Base-by-base conservation (phyloP, 2,329 filamentous ascomycete species). In the Periconia sp. region DNA sequence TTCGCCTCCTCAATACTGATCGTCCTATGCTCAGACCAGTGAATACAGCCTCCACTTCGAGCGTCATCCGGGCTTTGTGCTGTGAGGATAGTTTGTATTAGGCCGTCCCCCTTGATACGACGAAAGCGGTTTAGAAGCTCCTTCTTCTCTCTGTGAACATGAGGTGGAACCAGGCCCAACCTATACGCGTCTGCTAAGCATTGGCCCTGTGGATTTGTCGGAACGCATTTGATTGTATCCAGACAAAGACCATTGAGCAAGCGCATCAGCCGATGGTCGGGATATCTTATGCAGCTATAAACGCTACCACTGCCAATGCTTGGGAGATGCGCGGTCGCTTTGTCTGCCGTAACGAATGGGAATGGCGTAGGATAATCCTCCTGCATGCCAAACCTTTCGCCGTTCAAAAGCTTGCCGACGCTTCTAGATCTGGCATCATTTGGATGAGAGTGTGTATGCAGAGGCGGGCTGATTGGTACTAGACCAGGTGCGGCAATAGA, bases 401-500 rank as follows among this genome's bases (percentile, higher is more conserved):
- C 62, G 24, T 61, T 65, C 0, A 55, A 51, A 4, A 63, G 36
- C 23, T 65, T 72, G 0, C 88, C 88, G 0, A 91, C 66, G 1
- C 69, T 70, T 3, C 63, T 56, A 1, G 52, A 55, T 3, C 19
- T 47, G 0, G 67, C 62, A 0, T 55, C 54, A 0, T 67, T 50
- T 0, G 81, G 81, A 43, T 87, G 82, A 0, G 80, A 79, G 59
- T 92, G 87, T 0, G 87, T 88, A 0, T 80, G 73, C 0, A 66
- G 50, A 0, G 87, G 87, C 2, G 75, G 71, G 0, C 69, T 61
- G 0, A 87, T 81, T 0, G 87, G 78, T 2, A 62, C 66, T 3
- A 81, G 68, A 0, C 83, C 85, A 0, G 88, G 86, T 0, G 87
- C 87, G 1, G 87, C 81, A 48, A 91, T 86, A 2, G 79, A 74